Base-by-base conservation (phyloP, 1,284 basidiomycete species). In the Macrocystidia cucumis region DNA sequence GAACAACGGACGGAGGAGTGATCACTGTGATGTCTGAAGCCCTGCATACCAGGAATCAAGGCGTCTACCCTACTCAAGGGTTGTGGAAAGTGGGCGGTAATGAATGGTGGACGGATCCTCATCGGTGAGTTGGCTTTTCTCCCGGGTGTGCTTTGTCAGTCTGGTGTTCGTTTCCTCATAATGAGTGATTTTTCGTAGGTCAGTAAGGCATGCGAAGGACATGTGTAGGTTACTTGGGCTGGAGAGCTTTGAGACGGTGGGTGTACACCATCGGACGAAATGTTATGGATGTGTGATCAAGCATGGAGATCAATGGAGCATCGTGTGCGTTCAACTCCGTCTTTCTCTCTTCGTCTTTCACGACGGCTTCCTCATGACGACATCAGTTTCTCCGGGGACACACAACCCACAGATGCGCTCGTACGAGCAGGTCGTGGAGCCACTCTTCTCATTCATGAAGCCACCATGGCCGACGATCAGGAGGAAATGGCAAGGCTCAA, bases 381-480 rank as follows among this genome's bases (percentile, higher is more conserved):
- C 32, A 44, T 34, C 46, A 81, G 83, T 36, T 83, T 74, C 48
- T 96, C 92, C 3, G 93, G 84, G 3, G 93, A 98, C 55, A 97
- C 93, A 0, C 72, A 75, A 55, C 92, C 92, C 0, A 77, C 78
- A 12, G 60, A 79, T 2, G 67, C 65, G 13, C 67, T 98, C 3
- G 74, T 83, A 16, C 55, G 67, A 25, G 80, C 78, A 0, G 91
- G 86, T 0, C 50, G 67, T 32, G 63, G 69, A 35, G 81, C 86
- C 0, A 91, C 89, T 0, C 56, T 98, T 4, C 67, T 98, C 22
- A 92, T 98, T 29, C 93, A 98, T 53, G 93, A 98, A 57, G 90
- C 93, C 0, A 91, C 91, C 2, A 81, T 97, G 69, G 81, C 76
- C 3, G 82, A 91, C 44, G 78, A 79, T 38, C 68, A 88, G 46